Base-by-base conservation (phyloP, 208 protist genomes). In the Blechomonas ayalai region DNA sequence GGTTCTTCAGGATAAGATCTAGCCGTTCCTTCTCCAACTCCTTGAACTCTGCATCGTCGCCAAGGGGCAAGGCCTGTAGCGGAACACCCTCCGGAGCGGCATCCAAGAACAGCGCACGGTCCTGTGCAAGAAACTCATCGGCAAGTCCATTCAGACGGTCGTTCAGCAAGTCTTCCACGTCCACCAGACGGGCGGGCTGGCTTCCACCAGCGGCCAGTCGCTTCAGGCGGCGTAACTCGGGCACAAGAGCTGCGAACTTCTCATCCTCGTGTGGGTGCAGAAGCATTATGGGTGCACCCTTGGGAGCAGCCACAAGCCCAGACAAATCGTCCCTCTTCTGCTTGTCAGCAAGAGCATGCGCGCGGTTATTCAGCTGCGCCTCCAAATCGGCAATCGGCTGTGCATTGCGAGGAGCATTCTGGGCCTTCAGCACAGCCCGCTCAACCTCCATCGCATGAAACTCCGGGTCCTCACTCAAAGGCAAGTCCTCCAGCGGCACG, bases 401-500 rank as follows among this genome's bases (percentile, higher is more conserved):
- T 15, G 63, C 59, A 46, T 82, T 82, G 42, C 56, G 58, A 36
- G 59, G 45, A 12, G 78, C 65, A 42, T 86, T 77, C 59, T 75
- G 52, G 29, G 82, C 50, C 46, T 70, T 55, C 19, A 85, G 63
- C 55, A 81, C 83, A 29, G 77, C 75, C 3, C 78, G 73, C 53
- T 91, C 78, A 32, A 72, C 68, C 67, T 91, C 78, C 67, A 86
- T 67, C 34, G 62, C 52, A 31, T 78, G 63, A 38, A 73, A 87
- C 5, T 71, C 63, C 38, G 57, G 48, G 49, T 92, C 78, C 3
- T 60, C 64, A 33, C 77, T 70, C 2, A 89, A 53, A 28, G 59
- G 63, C 19, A 92, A 45, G 26, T 71, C 37, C 24, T 59, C 44
- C 33, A 92, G 42, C 0, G 58, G 46, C 13, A 91, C 69, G 24